Evolutionary conservation across 2,329 filamentous ascomycete genomes (phyloP).

Genomic region (Pseudopyricularia cyperi): DNA sequence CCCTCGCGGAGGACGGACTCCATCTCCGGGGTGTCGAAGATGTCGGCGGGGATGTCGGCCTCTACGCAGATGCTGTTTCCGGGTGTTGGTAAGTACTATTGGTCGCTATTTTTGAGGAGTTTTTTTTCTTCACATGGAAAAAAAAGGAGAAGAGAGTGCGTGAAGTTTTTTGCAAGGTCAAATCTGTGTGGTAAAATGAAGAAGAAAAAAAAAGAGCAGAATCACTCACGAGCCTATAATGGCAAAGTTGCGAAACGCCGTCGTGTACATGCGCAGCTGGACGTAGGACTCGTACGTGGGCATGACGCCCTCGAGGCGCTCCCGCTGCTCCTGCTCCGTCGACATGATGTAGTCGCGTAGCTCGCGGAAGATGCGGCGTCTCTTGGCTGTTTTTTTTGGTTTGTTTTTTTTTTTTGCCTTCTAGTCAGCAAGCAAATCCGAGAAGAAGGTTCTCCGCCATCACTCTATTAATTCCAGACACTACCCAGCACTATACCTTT

Average conservation of each 20-base stretch:
- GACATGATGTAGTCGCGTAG: slow-evolving; percentile 8
- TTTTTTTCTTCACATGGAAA: neutral
- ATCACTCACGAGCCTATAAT: slow-evolving; percentile 8
- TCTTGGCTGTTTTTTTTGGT: slow-evolving; percentile 6
- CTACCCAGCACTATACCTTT: slow-evolving; percentile 2
- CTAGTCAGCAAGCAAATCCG: too few relatives aligned
- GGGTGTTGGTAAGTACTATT: neutral
- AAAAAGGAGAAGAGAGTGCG: neutral
- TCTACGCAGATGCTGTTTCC: slow-evolving; percentile 6
- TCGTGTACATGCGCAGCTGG: slow-evolving; percentile 8
- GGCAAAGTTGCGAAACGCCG: slow-evolving; percentile 9
- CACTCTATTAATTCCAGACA: too few relatives aligned
- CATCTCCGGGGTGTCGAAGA: slow-evolving; percentile 10
- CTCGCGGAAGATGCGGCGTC: slow-evolving; percentile 7
- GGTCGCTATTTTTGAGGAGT: neutral
- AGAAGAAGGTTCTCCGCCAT: too few relatives aligned
- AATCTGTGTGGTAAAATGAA: too few relatives aligned
- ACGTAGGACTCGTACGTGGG: slow-evolving; percentile 9
- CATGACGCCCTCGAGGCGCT: slow-evolving; percentile 8
- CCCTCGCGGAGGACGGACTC: slow-evolving; percentile 6
- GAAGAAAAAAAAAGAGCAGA: neutral
- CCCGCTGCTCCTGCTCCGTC: slow-evolving; percentile 7
- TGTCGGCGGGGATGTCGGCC: slow-evolving; percentile 5
- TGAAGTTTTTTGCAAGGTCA: too few relatives aligned
- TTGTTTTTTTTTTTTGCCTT: too few relatives aligned